Evolutionary conservation across 1,284 basidiomycete species (phyloP).

Genomic region (Sphaerobolus stellatus): DNA sequence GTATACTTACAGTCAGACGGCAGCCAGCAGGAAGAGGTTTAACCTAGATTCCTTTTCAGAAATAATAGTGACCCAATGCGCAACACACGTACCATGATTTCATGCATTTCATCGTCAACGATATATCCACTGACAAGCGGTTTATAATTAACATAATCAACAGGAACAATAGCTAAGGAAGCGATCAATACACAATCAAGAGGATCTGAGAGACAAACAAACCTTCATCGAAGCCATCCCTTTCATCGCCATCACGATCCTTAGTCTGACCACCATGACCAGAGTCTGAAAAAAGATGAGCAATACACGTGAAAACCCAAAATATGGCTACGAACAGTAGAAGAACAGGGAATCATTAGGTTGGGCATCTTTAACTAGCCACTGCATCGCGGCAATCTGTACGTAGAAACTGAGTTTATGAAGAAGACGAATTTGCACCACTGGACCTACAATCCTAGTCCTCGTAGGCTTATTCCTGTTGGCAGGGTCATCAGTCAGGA

Average conservation of each 20-base stretch:
- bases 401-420: not conserved
- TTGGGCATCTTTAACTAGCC: constrained; percentile 79
- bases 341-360: constrained; percentile 90
- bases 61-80: too few relatives aligned
- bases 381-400: constrained; percentile 79
- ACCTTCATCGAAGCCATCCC: constrained; percentile 41
- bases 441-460: constrained; percentile 70
- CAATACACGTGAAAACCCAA: not conserved
- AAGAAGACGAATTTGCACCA: not conserved
- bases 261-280: constrained; percentile 83
- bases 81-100: constrained; percentile 49
- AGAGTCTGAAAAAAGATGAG: constrained; percentile 49
- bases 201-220: too few relatives aligned
- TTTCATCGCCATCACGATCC: constrained; percentile 65
- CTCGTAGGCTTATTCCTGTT: constrained; percentile 71
- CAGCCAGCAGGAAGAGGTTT: constrained; percentile 59
- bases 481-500: constrained; percentile 74
- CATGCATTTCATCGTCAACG: constrained; percentile 74
- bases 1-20: constrained; percentile 66
- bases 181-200: too few relatives aligned
- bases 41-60: constrained; percentile 40
- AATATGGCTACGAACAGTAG: constrained; percentile 77
- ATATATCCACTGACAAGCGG: constrained; percentile 79
- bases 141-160: constrained; percentile 72
- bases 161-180: constrained; percentile 76